These are phyloP conservation scores for Rutstroemia sp. DNA, from an alignment of 2,329 filamentous ascomycete species.

Conservation along the genomic window DNA sequence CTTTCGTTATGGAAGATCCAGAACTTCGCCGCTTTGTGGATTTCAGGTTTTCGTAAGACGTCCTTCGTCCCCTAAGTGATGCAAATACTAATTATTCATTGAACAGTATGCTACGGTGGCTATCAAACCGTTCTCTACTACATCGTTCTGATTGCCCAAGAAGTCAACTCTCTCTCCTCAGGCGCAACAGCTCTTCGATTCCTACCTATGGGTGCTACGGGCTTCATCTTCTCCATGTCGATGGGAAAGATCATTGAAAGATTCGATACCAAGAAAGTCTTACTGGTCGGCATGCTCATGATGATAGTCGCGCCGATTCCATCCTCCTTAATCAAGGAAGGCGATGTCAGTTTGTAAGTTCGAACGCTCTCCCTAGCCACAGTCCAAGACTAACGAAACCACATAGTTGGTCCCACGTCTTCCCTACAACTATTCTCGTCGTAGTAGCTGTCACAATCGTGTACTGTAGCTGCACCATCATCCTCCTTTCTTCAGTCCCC, in stretches of 20 bases:
- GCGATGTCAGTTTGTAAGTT: not conserved
- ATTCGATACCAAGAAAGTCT: conserved; percentile 25
- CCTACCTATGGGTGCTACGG: conserved; percentile 35
- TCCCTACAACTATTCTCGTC: conserved; percentile 22
- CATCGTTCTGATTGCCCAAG: conserved; percentile 35
- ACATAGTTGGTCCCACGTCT: not conserved
- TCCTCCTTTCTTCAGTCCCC: conserved; percentile 34
- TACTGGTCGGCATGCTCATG: conserved; percentile 7
- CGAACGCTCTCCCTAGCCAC: not conserved
- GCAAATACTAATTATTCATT: not conserved
- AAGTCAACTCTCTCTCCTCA: conserved; percentile 33
- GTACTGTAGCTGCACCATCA: conserved; percentile 36
- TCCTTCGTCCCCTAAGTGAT: not conserved
- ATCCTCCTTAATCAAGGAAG: not conserved
- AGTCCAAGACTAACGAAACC: not conserved
- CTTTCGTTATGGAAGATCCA: conserved; percentile 38
- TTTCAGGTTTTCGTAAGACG: conserved; percentile 34
- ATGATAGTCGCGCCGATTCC: conserved; percentile 4
- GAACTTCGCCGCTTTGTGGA: conserved; percentile 39
- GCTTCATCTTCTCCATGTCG: conserved; percentile 32
- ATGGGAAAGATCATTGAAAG: conserved; percentile 32
- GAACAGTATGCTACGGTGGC: conserved; percentile 33
- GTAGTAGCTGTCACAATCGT: conserved; percentile 35
- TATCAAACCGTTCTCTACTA: conserved; percentile 38
- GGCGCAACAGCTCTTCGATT: conserved; percentile 35